Conservation (phyloP, 169 alveolate genomes). For the Eimeria zaria region DNA sequence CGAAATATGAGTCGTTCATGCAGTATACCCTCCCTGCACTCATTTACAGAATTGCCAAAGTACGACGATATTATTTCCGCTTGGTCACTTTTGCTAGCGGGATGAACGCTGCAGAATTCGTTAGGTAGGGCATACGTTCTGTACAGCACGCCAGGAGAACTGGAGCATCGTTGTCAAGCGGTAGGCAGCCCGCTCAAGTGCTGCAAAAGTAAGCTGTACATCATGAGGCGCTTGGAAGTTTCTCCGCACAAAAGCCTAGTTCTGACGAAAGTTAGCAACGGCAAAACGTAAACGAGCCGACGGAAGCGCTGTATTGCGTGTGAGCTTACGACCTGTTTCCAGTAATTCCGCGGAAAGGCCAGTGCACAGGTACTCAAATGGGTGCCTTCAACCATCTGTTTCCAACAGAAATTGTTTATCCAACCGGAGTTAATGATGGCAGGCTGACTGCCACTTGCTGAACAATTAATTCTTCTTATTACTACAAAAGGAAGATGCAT, state of each 20-base stretch:
- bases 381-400: neutral
- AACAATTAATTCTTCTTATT: neutral
- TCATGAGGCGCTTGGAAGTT: too few species aligned
- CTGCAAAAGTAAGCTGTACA: too few species aligned
- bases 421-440: neutral
- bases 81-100: neutral
- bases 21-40: too few species aligned
- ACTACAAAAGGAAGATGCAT: neutral
- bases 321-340: neutral
- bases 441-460: neutral
- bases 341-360: neutral
- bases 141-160: neutral
- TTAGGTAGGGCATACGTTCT: neutral
- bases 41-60: neutral
- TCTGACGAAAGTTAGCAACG: neutral
- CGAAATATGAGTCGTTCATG: too few species aligned
- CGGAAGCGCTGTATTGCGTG: neutral
- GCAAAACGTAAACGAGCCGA: neutral
- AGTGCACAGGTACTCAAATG: neutral
- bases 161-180: neutral
- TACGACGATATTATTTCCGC: neutral
- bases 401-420: neutral
- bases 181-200: too few species aligned
- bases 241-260: neutral
- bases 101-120: neutral